Percentiles rank a stretch among this genome's conserved stretches.
Conservation (phyloP, 352 stramenopile species). For the Globisporangium cederbergense region DNA sequence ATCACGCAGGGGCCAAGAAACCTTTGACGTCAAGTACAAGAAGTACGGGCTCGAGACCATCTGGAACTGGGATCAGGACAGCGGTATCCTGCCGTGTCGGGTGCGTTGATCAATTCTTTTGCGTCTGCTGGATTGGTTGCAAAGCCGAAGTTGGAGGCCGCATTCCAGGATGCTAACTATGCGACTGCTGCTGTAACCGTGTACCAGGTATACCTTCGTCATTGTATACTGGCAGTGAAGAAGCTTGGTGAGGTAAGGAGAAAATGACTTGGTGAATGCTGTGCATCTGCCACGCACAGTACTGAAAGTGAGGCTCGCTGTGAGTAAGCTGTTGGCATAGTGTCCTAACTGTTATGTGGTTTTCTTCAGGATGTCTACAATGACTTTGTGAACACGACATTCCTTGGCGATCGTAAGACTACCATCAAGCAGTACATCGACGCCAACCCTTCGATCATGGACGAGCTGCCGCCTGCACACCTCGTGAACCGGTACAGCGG, state of each 20-base stretch:
- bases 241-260: slow-evolving; percentile 54
- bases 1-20: slow-evolving; percentile 59
- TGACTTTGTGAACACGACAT: slow-evolving; percentile 90
- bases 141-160: not conserved
- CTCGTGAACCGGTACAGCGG: slow-evolving; percentile 80
- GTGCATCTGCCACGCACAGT: not conserved
- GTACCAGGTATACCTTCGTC: slow-evolving; percentile 85
- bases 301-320: too few relatives aligned
- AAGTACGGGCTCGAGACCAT: slow-evolving; percentile 87
- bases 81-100: slow-evolving; percentile 84
- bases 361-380: slow-evolving; percentile 47
- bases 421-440: slow-evolving; percentile 85
- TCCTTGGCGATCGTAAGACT: slow-evolving; percentile 86
- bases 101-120: slow-evolving; percentile 21
- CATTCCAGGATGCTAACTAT: not conserved
- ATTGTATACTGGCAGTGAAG: slow-evolving; percentile 89
- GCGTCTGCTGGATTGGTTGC: not conserved
- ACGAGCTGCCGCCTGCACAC: slow-evolving; percentile 65
- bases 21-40: slow-evolving; percentile 84
- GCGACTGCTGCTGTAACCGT: not conserved
- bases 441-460: slow-evolving; percentile 76
- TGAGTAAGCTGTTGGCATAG: not conserved
- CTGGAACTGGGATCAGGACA: slow-evolving; percentile 84
- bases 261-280: not conserved
- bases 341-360: not conserved